Conservation (phyloP, 768 basidiomycete species). For the Termitomyces sp. region DNA sequence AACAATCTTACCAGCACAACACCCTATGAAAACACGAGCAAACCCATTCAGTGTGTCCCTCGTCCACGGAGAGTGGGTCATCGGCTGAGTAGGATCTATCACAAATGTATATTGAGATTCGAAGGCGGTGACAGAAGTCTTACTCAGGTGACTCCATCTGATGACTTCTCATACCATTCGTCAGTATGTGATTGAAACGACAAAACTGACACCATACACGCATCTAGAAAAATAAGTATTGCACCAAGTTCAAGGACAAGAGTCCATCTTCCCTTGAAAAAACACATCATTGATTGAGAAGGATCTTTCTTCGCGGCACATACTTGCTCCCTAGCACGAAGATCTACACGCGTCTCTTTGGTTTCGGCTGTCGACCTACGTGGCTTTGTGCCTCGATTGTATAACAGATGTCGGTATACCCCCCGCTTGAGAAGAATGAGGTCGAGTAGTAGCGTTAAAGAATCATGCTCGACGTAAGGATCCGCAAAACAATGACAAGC, state of each 20-base stretch:
- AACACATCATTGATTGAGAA: background rate
- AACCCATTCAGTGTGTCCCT: constrained; percentile 47
- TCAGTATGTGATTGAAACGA: constrained; percentile 1
- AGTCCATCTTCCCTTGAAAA: constrained; percentile 51
- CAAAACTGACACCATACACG: constrained; percentile 48
- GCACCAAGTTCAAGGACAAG: constrained; percentile 58
- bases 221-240: constrained; percentile 61
- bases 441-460: constrained; percentile 69
- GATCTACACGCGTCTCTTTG: constrained; percentile 9
- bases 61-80: constrained; percentile 47
- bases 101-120: background rate
- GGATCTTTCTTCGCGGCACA: background rate
- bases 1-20: constrained; percentile 53
- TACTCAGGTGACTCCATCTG: constrained; percentile 72
- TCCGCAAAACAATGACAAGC: constrained; percentile 71
- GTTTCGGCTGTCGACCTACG: constrained; percentile 33
- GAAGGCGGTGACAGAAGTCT: constrained; percentile 16
- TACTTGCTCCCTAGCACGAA: constrained; percentile 23
- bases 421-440: constrained; percentile 78
- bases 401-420: constrained; percentile 79
- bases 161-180: constrained; percentile 48
- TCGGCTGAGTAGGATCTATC: constrained; percentile 36
- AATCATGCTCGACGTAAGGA: constrained; percentile 85
- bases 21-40: constrained; percentile 60
- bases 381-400: constrained; percentile 72